These are phyloP conservation scores for Aspergillus calidoustus DNA, from an alignment of 2,329 filamentous ascomycete species.

Conservation along the genomic window DNA sequence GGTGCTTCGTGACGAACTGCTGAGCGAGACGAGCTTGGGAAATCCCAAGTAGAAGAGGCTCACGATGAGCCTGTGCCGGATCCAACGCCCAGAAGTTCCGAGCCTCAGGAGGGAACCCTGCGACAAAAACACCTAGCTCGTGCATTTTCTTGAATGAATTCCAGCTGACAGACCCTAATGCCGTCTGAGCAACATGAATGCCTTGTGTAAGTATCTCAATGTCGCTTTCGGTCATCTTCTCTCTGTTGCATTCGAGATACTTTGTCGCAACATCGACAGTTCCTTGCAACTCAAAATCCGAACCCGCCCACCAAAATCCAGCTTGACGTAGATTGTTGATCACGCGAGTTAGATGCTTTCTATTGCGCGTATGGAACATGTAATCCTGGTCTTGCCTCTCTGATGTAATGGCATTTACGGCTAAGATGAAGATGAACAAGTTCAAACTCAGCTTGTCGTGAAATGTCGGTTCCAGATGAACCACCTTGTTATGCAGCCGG, in stretches of 20 bases:
- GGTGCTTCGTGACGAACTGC: conserved; percentile 53
- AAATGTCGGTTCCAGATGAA: conserved; percentile 78
- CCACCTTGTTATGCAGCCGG: conserved; percentile 70
- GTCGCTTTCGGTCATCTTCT: conserved; percentile 66
- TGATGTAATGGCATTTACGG: conserved; percentile 86
- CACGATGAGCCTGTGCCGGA: conserved; percentile 39
- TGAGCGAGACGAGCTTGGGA: conserved; percentile 62
- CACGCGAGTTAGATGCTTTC: conserved; percentile 67
- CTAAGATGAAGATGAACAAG: conserved; percentile 80
- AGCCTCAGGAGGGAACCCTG: conserved; percentile 66
- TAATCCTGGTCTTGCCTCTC: conserved; percentile 84
- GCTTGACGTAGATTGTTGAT: conserved; percentile 81
- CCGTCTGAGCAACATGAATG: conserved; percentile 66
- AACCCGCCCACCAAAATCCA: conserved; percentile 86
- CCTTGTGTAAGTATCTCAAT: conserved; percentile 64
- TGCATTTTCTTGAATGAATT: conserved; percentile 69
- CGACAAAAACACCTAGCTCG: conserved; percentile 76
- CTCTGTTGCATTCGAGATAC: conserved; percentile 68
- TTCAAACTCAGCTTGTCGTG: conserved; percentile 85
- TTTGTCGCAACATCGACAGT: conserved; percentile 68
- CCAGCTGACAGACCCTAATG: conserved; percentile 67
- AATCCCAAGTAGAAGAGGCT: conserved; percentile 61
- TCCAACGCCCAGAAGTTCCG: conserved; percentile 72
- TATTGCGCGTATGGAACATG: conserved; percentile 79
- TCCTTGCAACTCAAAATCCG: conserved; percentile 65